phyloP scores from a whole-genome alignment of 202 grass and related monocot species.

The Setaria italica region DNA sequence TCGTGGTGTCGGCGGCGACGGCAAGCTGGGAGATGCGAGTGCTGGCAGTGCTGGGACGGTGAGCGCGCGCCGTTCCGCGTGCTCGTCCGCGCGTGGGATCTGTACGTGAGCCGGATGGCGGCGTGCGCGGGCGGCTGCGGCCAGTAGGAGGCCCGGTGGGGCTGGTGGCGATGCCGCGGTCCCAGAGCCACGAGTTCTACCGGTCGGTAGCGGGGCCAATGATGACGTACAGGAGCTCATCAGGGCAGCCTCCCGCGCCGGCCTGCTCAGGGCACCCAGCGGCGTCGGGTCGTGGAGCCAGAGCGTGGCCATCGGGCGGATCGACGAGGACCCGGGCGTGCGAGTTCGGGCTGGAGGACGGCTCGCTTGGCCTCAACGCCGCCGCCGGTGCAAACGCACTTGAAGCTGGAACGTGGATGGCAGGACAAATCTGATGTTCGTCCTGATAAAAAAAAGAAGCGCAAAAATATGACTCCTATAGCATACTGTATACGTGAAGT shows the following conservation, averaged over 20 bases:
- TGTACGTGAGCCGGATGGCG: constrained; percentile 61
- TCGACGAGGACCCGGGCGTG: constrained; percentile 62
- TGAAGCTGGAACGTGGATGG: not conserved
- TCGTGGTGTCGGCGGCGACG: not conserved
- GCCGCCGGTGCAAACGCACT: no score
- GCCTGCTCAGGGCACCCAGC: not conserved
- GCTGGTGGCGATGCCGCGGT: constrained; percentile 48
- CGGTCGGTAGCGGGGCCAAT: constrained; percentile 29
- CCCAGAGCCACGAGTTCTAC: constrained; percentile 72
- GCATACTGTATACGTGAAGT: no score
- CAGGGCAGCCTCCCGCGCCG: constrained; percentile 43
- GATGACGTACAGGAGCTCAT: constrained; percentile 60
- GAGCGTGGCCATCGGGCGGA: constrained; percentile 55
- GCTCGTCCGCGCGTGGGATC: constrained; percentile 59
- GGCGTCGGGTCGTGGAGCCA: constrained; percentile 49
- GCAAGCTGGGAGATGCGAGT: constrained; percentile 42
- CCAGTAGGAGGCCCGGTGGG: not conserved
- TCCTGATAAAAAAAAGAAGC: no score
- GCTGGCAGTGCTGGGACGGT: constrained; percentile 54
- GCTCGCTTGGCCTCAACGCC: not conserved
- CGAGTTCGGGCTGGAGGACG: constrained; percentile 53
- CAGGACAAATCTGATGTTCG: no score
- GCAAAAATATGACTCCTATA: no score
- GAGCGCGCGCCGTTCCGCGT: constrained; percentile 51
- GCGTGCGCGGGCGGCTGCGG: constrained; percentile 39